Conservation (phyloP, 306 rosid genomes). For the Dalbergia cochinchinensis region DNA sequence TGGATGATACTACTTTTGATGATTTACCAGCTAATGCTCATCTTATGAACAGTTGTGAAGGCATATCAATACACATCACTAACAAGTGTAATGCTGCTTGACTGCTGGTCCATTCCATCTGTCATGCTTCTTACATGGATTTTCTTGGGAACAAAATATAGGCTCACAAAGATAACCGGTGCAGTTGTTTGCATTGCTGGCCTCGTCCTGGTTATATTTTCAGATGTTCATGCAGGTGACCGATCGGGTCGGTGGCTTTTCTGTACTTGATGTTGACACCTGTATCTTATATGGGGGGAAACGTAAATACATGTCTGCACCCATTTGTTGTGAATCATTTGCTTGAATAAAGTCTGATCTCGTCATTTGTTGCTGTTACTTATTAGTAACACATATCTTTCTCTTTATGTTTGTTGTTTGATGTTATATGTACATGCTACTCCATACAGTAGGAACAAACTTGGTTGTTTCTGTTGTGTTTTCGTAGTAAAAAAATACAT, state of each 20-base stretch:
- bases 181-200: conserved; percentile 87
- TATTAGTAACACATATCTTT: conserved; percentile 10
- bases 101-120: conserved; percentile 94
- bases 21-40: conserved; percentile 20
- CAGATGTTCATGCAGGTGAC: conserved; percentile 91
- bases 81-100: conserved; percentile 95
- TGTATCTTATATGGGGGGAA: background rate
- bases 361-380: conserved; percentile 3
- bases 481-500: too few species aligned
- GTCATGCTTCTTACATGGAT: conserved; percentile 96
- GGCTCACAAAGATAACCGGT: conserved; percentile 69
- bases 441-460: too few species aligned
- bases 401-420: conserved; percentile 29
- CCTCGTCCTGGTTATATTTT: conserved; percentile 84
- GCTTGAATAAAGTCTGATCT: background rate
- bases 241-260: conserved; percentile 64
- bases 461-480: too few species aligned
- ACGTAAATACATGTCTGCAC: background rate
- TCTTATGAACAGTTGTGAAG: conserved; percentile 84
- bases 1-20: conserved; percentile 26
- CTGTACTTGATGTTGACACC: background rate
- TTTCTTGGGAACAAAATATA: conserved; percentile 7
- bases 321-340: background rate
- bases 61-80: conserved; percentile 63
- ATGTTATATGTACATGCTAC: conserved; percentile 50